Conservation (phyloP, 148 eudicot species). For the Fagopyrum esculentum region DNA sequence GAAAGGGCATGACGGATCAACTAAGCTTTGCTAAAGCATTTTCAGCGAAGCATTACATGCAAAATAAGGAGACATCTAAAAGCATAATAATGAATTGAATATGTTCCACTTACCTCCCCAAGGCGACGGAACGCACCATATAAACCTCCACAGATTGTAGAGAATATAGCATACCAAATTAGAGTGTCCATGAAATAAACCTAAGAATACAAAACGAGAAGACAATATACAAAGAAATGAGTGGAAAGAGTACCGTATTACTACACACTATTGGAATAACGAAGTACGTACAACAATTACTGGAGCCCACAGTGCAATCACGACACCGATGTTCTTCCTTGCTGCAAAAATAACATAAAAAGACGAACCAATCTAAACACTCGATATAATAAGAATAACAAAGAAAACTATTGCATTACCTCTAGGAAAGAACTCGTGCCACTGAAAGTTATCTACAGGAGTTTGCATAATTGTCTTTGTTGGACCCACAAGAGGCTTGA, state of each 20-base stretch:
- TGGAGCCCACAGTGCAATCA: conserved; percentile 70
- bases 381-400: neutral
- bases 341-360: conserved; percentile 35
- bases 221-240: neutral
- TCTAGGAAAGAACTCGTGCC: conserved; percentile 72
- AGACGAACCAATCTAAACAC: conserved; percentile 16
- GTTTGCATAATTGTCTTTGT: conserved; percentile 52
- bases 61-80: neutral
- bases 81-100: conserved; percentile 5
- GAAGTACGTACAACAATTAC: conserved; percentile 42
- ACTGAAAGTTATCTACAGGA: conserved; percentile 25
- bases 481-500: conserved; percentile 59
- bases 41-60: neutral
- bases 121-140: conserved; percentile 70
- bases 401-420: conserved; percentile 22
- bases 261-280: neutral
- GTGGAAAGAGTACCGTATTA: neutral
- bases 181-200: conserved; percentile 71
- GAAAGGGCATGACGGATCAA: neutral
- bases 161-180: conserved; percentile 69
- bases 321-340: conserved; percentile 52
- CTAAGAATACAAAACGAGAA: conserved; percentile 25
- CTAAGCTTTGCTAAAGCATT: neutral
- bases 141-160: conserved; percentile 59
- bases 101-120: conserved; percentile 49